Conservation (phyloP, 768 basidiomycete species). For the Suillus americanus region DNA sequence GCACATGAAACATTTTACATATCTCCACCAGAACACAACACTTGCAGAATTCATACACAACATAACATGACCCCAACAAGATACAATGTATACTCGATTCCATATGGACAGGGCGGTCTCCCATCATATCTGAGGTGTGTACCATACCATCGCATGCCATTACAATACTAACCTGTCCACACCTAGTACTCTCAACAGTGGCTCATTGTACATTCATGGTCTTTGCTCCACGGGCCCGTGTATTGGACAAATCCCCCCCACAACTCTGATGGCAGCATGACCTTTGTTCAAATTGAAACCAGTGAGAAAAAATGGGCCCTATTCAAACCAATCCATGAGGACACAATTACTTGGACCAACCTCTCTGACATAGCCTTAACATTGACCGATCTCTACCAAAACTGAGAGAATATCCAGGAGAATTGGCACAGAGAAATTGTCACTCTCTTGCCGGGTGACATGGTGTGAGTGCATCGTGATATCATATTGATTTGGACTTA, state of each 20-base stretch:
- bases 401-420: too few relatives aligned
- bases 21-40: neutral
- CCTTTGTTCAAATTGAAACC: too few relatives aligned
- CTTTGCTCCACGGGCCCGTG: neutral
- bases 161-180: neutral
- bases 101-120: neutral
- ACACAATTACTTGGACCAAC: too few relatives aligned
- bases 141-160: accelerated
- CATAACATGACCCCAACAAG: neutral
- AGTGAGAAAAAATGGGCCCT: too few relatives aligned
- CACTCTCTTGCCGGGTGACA: too few relatives aligned
- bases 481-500: too few relatives aligned
- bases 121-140: neutral
- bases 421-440: too few relatives aligned
- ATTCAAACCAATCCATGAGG: neutral
- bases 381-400: too few relatives aligned
- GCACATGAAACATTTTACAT: neutral
- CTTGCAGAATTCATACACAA: accelerated
- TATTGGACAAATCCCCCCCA: neutral
- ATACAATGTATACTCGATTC: neutral
- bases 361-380: too few relatives aligned
- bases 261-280: too few relatives aligned
- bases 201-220: neutral
- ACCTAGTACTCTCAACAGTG: neutral
- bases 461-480: too few relatives aligned